Base-by-base conservation (phyloP, 192 early-diverging fungal species). In the Helicostylum pulchrum region DNA sequence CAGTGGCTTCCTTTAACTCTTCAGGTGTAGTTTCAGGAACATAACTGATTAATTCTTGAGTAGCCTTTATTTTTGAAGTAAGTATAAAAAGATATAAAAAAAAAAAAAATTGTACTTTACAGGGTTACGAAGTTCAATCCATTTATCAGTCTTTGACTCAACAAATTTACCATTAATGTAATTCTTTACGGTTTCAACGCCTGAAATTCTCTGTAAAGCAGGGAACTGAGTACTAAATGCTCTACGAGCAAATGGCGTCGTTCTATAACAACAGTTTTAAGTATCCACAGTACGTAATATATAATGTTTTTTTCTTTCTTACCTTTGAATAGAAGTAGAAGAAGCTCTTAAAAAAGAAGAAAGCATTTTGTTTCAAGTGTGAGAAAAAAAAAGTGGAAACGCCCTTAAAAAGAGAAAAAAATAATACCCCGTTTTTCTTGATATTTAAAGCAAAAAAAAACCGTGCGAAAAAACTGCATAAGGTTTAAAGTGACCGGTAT, bases 161-260 rank as follows among this genome's bases (percentile, higher is more conserved):
- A 93, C 76, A 75, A 96, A 93, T 83, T 98, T 87, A 52, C 94
- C 94, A 66, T 96, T 89, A 73, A 96, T 90, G 64, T 86, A 94
- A 23, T 93, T 81, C 80, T 85, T 81, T 46, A 86, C 80, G 42
- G 70, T 81, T 2, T 61, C 54, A 10, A 58, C 26, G 15, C 61
- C 46, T n/a, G 48, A 53, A 47, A 43, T 30, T 53, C 46, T 43
- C n/a, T 73, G 71, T 4, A 74, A 31, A 36, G 60, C 55, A 43
- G 68, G 74, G 46, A 67, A 57, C 36, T 67, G 66, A 23, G 65
- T 64, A 23, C 61, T 64, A 42, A 76, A 71, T 23, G 50, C 42
- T 64, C 62, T 64, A 17, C 21, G 56, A 44, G 42, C 56, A 59
- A 59, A 8, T 21, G 56, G 56, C 5, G 19, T 44, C 19, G 21